Evolutionary conservation across 176 grass and related monocot species (phyloP), one percentile per base, ranked within the genome.

Genomic region (Thinopyrum elongatum): DNA sequence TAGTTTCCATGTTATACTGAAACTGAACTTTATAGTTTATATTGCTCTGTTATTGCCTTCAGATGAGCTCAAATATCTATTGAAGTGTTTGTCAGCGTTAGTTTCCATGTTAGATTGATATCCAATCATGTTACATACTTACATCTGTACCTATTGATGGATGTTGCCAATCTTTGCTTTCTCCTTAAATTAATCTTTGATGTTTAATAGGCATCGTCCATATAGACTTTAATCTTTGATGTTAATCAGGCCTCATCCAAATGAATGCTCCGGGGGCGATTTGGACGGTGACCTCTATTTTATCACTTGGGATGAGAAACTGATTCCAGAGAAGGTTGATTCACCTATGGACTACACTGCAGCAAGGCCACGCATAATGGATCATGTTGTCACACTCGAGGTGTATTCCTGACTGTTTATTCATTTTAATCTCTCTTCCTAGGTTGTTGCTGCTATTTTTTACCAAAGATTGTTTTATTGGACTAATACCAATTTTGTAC

Each of bases 231-330:
- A 75, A 31, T 83, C 28, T 73, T 83, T 21, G 60, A 73, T 63
- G 71, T 77, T 68, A 25, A 74, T 85, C 74, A 98, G 96, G 84
- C 96, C 96, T 65, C 93, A 98, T 92, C 96, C 96, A 47, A 95
- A 94, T 72, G 96, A 98, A 85, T 98, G 96, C 74, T 98, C 96
- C 0, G 93, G 93, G 25, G 96, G 93, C 15, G 93, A 98, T 94
- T 86, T 98, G 82, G 93, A 98, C 74, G 96, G 93, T 15, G 96
- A 95, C 63, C 84, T 95, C 71, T 98, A 91, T 87, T 98, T 95
- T 86, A 78, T 98, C 84, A 91, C 92, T 61, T 95, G 96, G 93
- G 88, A 98, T 86, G 82, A 94, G 61, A 88, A 76, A 64, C 88
- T 98, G 62, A 92, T 98, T 64, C 93, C 93, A 15, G 83, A 89